phyloP scores from a whole-genome alignment of 352 stramenopile genomes.

The Peronospora destructor region DNA sequence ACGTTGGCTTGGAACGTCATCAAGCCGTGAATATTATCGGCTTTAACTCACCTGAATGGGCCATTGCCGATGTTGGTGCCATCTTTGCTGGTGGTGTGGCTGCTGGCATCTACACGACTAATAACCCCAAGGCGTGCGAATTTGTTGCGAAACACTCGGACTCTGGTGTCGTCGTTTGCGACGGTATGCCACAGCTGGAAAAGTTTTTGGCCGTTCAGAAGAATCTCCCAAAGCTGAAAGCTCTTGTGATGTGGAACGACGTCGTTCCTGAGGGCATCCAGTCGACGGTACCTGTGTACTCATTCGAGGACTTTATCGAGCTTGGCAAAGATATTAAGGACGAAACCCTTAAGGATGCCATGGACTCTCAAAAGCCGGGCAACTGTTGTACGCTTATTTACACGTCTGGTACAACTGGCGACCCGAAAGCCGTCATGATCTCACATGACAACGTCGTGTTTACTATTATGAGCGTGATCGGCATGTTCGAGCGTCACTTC shows the following conservation, averaged over 20 bases:
- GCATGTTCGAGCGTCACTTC: constrained; percentile 56
- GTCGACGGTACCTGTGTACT: constrained; percentile 61
- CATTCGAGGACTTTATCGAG: constrained; percentile 74
- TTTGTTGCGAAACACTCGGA: constrained; percentile 93
- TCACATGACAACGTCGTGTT: constrained; percentile 92
- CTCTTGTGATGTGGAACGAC: constrained; percentile 91
- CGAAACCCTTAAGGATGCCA: constrained; percentile 58
- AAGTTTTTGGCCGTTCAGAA: constrained; percentile 89
- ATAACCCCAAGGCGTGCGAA: constrained; percentile 84
- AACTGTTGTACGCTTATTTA: constrained; percentile 91
- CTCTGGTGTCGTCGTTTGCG: constrained; percentile 88
- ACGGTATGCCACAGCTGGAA: constrained; percentile 88
- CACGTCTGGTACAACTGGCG: constrained; percentile 91
- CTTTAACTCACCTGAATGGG: constrained; percentile 91
- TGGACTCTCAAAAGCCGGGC: constrained; percentile 72
- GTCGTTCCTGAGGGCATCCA: constrained; percentile 63
- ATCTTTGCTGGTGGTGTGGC: constrained; percentile 90
- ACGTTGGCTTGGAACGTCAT: constrained; percentile 64
- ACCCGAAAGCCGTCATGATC: constrained; percentile 95
- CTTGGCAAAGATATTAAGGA: constrained; percentile 62
- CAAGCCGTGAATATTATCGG: constrained; percentile 86
- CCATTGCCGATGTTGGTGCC: constrained; percentile 87
- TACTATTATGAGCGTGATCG: constrained; percentile 63
- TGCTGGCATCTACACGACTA: constrained; percentile 95
- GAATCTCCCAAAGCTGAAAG: constrained; percentile 87